phyloP scores from a whole-genome alignment of 1,139 yeast genomes.

The Kurtzmaniella quercitrusa region DNA sequence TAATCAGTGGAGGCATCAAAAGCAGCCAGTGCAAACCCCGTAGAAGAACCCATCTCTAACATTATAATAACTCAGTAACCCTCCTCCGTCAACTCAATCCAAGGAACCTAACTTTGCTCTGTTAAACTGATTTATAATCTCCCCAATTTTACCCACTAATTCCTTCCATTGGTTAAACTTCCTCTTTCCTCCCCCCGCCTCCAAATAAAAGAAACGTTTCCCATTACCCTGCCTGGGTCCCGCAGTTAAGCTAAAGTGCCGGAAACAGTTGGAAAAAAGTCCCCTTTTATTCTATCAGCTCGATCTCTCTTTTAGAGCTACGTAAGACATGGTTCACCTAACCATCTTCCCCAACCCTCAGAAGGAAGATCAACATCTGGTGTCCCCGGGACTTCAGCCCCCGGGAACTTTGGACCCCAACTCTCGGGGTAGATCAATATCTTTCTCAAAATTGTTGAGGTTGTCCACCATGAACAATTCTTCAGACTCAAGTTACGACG shows the following conservation, averaged over 20 bases:
- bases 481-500: neutral
- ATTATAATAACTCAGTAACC: no score
- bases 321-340: constrained; percentile 5
- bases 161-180: neutral
- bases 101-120: no score
- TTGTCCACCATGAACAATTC: constrained; percentile 9
- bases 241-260: neutral
- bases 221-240: neutral
- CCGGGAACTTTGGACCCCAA: constrained; percentile 1
- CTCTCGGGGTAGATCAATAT: constrained; percentile 14
- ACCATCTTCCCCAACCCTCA: constrained; percentile 4
- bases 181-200: neutral
- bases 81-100: no score
- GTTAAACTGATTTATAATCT: no score
- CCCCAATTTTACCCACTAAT: neutral
- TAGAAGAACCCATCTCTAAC: no score
- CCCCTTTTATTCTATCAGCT: neutral
- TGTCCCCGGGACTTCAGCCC: neutral
- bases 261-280: neutral
- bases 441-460: constrained; percentile 15
- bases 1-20: no score
- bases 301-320: neutral
- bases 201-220: neutral
- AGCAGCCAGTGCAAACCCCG: no score
- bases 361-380: constrained; percentile 6